Conservation (phyloP, 306 rosid species). For the Sindora glabra region DNA sequence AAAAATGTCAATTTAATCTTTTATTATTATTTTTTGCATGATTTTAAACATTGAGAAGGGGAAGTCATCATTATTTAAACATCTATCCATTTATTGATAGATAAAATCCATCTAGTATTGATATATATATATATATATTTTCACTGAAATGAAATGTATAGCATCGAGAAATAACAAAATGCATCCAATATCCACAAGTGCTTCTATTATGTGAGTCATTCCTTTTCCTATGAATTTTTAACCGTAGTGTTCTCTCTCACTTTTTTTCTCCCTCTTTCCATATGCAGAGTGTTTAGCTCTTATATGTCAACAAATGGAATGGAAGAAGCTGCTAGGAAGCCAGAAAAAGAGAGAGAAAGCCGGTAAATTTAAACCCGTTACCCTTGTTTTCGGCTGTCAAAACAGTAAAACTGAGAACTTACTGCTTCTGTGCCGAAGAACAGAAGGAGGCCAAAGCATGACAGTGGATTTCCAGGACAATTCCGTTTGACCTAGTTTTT, state of each 20-base stretch:
- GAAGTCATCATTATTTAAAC: too few species aligned
- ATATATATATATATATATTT: too few species aligned
- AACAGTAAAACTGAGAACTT: conserved; percentile 9
- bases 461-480: conserved; percentile 34
- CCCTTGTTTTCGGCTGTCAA: neutral
- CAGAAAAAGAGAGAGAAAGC: conserved; percentile 86
- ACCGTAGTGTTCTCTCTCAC: too few species aligned
- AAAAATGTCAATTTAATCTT: too few species aligned
- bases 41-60: too few species aligned
- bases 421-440: conserved; percentile 59
- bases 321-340: conserved; percentile 84
- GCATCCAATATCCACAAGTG: neutral
- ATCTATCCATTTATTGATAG: too few species aligned
- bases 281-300: conserved; percentile 72
- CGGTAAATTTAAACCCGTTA: conserved; percentile 32
- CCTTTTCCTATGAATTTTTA: neutral
- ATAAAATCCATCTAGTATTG: too few species aligned
- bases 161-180: neutral
- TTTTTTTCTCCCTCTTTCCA: neutral
- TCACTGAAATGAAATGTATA: neutral
- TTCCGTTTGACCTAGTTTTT: neutral
- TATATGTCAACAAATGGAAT: conserved; percentile 80
- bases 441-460: conserved; percentile 72
- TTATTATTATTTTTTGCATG: too few species aligned
- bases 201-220: neutral